Evolutionary conservation across 805 yeast species (phyloP), one percentile per base, ranked within the genome.

Genomic region (Yamadazyma ubonensis): DNA sequence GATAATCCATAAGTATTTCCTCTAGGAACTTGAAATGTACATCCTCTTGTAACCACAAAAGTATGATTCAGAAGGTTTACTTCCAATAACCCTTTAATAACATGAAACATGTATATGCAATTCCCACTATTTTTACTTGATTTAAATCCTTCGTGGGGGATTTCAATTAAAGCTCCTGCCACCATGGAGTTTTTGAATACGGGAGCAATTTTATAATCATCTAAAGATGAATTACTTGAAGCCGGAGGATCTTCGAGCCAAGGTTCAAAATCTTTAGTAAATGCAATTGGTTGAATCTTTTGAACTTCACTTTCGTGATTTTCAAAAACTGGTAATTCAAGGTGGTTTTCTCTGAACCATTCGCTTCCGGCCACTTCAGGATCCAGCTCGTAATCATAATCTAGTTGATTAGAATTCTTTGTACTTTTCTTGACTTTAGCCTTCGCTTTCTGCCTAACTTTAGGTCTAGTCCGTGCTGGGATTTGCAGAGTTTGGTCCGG

Each of bases 21-120:
- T 64, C 83, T 76, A 1, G 96, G 96, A 5, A 90, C 73, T 52
- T 84, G 86, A 52, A 89, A 82, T 4, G 91, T 76, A 38, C 95
- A 83, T 1, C 96, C 96, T 40, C 72, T 66, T 0, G 76, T 71
- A 5, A 81, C 83, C 3, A 79, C 61, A 55, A 89, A 86, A 16
- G 65, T 70, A 15, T 70, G 71, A 5, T 76, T 77, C 14, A 78
- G 74, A 3, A 89, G 48, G 1, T 79, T 75, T 2, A 86, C 90
- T 51, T 86, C 86, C 6, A 86, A 55, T 2, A 73, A 50, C 0
- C 97, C 97, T 28, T 71, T 65, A 4, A 84, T 73, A 30, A 89
- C 88, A 55, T 80, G 84, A 55, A 89, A 89, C 19, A 82, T 79
- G 51, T 84, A 81, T 47, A 81, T 75, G 2, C 86, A 81, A 41